phyloP scores from a whole-genome alignment of 179 eudicot genomes.

The Silene noctiflora region DNA sequence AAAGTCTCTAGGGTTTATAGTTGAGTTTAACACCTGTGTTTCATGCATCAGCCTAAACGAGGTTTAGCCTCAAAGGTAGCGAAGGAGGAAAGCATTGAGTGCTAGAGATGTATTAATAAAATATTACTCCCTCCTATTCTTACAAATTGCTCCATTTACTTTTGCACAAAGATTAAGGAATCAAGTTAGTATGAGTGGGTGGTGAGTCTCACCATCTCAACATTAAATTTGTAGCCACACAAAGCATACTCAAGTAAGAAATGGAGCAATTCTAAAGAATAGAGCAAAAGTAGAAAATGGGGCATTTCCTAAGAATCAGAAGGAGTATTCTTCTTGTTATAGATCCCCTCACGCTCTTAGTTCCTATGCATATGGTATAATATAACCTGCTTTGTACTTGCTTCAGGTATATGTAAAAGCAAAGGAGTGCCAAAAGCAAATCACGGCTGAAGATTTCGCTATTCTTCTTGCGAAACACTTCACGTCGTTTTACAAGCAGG shows the following conservation, averaged over 20 bases:
- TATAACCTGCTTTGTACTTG: constrained; percentile 16
- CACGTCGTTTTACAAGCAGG: constrained; percentile 76
- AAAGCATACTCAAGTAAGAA: too few relatives aligned
- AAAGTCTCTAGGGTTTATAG: background rate
- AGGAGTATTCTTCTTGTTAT: background rate
- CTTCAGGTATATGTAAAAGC: constrained; percentile 90
- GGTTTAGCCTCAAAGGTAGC: background rate
- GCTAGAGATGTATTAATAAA: background rate
- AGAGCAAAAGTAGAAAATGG: too few relatives aligned
- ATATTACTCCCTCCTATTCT: too few relatives aligned
- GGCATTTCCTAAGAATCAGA: too few relatives aligned
- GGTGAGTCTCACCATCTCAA: too few relatives aligned
- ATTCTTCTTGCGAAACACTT: constrained; percentile 83
- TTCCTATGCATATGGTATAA: background rate
- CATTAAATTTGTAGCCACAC: too few relatives aligned
- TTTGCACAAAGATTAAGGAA: too few relatives aligned
- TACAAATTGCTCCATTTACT: too few relatives aligned
- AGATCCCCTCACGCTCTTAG: background rate
- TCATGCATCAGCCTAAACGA: background rate
- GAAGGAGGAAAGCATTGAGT: background rate
- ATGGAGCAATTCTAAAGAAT: too few relatives aligned
- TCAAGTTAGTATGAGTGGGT: too few relatives aligned
- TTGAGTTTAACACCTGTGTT: background rate
- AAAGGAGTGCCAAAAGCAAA: constrained; percentile 65
- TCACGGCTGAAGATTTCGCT: constrained; percentile 83